Evolutionary conservation across 1,139 yeast species (phyloP), one percentile per base, ranked within the genome.

Genomic region (Yamadazyma blattariae): DNA sequence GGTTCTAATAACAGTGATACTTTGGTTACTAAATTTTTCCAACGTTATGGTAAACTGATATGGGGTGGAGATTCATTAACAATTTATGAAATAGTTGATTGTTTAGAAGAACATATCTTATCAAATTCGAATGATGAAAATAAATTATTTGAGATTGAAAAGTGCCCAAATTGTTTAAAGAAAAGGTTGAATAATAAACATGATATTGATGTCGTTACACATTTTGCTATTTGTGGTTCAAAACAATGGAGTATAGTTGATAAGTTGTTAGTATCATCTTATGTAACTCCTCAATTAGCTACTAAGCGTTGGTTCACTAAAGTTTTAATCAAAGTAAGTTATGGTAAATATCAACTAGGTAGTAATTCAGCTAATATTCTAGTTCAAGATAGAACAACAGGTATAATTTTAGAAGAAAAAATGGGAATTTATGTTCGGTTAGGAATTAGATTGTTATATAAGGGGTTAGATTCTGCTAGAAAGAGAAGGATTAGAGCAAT

Each of bases 311-410:
- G 97, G 97, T 87, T 85, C 48, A 74, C 90, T 5, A 88, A 85
- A 50, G 75, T 85, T 3, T 66, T 89, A 40, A 84, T 89, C 37
- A 90, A 88, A 52, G 64, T 92, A 31, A 86, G 95, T 0, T 89
- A 88, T 54, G 98, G 98, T 0, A 83, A 84, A 47, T 85, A 89
- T 55, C 79, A 82, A 32, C 62, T 90, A 21, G 98, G 98, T 1
- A 83, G 89, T 25, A 87, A 90, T 53, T 87, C 94, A 31, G 98
- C 97, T 11, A 90, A 90, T 52, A 92, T 92, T 27, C 66, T 92
- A 35, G 97, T 92, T 3, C 97, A 92, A 56, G 97, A 92, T 57
- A 69, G 98, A 45, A 69, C 74, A 27, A 84, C 96, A 0, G 98
- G 98, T 0, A 75, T 85, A 33, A 78, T 92, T 13, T 64, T 85